A percentile compares a stretch with the other conserved stretches of the same genome.
phyloP scores from a whole-genome alignment of 73 alveolate genomes.

The Tetrahymena elliotti region DNA sequence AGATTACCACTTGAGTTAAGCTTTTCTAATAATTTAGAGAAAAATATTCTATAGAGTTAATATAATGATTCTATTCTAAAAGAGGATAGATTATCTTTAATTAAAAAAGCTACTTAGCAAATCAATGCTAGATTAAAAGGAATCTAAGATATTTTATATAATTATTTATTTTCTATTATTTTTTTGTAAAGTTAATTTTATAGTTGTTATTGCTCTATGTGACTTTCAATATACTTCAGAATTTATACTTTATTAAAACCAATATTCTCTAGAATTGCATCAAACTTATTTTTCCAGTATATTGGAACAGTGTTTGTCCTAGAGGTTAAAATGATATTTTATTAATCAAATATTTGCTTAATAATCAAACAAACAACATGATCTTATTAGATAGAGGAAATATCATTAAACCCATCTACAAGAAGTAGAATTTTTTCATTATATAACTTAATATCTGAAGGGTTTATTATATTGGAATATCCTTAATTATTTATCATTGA shows the following conservation, averaged over 20 bases:
- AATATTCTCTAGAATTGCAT: background rate
- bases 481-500: background rate
- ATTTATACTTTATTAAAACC: background rate
- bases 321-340: background rate
- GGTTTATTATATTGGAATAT: background rate
- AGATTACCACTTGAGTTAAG: background rate
- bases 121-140: background rate
- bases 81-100: background rate
- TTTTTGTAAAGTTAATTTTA: background rate
- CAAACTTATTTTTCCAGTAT: background rate
- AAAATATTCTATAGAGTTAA: background rate
- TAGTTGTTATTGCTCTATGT: background rate
- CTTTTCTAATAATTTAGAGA: background rate
- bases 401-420: background rate
- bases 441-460: background rate
- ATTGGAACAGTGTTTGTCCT: background rate
- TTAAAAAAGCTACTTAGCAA: background rate
- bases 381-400: background rate
- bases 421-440: background rate
- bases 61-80: background rate
- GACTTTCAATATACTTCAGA: background rate
- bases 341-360: background rate
- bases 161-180: background rate
- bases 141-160: background rate
- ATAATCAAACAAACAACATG: background rate